These are phyloP conservation scores for Cystobasidiaceae sp. DNA, from an alignment of 1,284 basidiomycete species.

Conservation along the genomic window DNA sequence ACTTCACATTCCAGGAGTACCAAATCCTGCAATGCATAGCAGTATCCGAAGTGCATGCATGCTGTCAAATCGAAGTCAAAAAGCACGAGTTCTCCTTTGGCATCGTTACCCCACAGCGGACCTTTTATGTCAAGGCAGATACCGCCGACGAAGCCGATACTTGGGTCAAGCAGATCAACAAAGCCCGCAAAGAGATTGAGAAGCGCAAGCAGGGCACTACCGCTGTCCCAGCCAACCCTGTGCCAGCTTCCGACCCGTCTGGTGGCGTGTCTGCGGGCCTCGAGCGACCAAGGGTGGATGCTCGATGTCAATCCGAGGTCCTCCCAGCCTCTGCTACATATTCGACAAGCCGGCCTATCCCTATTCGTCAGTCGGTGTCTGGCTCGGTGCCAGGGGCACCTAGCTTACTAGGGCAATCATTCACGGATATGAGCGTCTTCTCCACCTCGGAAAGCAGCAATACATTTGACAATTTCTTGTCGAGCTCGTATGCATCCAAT, in stretches of 20 bases:
- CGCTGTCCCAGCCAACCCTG: no score
- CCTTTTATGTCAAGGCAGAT: slow-evolving; percentile 86
- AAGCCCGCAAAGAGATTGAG: slow-evolving; percentile 13
- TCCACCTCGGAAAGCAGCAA: slow-evolving; percentile 21
- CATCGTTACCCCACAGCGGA: slow-evolving; percentile 82
- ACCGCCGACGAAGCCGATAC: slow-evolving; percentile 64
- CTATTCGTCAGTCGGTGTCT: background rate
- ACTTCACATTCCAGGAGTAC: no score
- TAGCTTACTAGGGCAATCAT: slow-evolving; percentile 1
- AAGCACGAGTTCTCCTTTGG: slow-evolving; percentile 85
- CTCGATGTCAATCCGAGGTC: no score
- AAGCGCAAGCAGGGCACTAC: slow-evolving; percentile 6
- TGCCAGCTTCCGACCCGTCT: no score
- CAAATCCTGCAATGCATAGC: slow-evolving; percentile 84
- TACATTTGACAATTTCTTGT: slow-evolving; percentile 11
- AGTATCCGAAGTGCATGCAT: slow-evolving; percentile 81
- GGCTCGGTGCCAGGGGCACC: background rate
- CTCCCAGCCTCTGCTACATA: background rate
- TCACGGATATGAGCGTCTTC: slow-evolving; percentile 4
- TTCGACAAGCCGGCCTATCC: slow-evolving; percentile 9
- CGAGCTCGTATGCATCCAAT: slow-evolving; percentile 6
- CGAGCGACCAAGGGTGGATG: no score
- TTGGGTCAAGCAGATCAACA: slow-evolving; percentile 60
- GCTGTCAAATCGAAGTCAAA: slow-evolving; percentile 81
- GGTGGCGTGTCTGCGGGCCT: no score